Conservation (phyloP, 305 asterid species). For the Plantago lanceolata region DNA sequence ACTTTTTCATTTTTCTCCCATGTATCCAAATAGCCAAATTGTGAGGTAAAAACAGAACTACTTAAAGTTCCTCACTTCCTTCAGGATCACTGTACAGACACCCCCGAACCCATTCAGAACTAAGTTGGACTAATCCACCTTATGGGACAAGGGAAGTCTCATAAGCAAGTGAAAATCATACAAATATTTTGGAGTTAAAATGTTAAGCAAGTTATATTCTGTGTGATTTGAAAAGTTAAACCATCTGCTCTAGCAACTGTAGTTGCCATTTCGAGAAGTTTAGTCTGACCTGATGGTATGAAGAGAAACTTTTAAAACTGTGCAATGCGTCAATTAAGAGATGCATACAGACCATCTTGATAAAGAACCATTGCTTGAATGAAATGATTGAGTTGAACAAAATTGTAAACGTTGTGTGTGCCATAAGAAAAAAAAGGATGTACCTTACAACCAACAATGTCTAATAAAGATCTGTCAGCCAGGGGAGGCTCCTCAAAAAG, state of each 20-base stretch:
- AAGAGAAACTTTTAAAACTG: background rate
- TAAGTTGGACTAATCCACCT: background rate
- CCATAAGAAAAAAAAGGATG: conserved; percentile 19
- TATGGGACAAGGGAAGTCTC: background rate
- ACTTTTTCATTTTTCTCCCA: no score
- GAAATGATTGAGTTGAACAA: background rate
- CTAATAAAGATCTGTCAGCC: conserved; percentile 72
- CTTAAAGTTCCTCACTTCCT: no score
- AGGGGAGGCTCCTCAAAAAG: conserved; percentile 81
- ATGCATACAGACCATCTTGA: background rate
- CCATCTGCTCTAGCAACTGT: background rate
- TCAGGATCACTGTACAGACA: no score
- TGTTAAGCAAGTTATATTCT: background rate
- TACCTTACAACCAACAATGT: conserved; percentile 91
- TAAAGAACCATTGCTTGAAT: no score
- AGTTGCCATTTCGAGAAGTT: no score
- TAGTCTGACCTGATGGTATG: background rate
- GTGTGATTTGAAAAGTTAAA: background rate
- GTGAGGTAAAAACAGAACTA: no score
- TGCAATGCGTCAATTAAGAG: background rate
- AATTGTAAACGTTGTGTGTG: background rate
- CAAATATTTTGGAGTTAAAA: no score
- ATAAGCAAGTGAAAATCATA: background rate
- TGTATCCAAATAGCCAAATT: no score
- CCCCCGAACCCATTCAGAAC: background rate